These are phyloP conservation scores for Jaltomata sinuosa DNA, from an alignment of 257 asterid genomes.

Conservation along the genomic window DNA sequence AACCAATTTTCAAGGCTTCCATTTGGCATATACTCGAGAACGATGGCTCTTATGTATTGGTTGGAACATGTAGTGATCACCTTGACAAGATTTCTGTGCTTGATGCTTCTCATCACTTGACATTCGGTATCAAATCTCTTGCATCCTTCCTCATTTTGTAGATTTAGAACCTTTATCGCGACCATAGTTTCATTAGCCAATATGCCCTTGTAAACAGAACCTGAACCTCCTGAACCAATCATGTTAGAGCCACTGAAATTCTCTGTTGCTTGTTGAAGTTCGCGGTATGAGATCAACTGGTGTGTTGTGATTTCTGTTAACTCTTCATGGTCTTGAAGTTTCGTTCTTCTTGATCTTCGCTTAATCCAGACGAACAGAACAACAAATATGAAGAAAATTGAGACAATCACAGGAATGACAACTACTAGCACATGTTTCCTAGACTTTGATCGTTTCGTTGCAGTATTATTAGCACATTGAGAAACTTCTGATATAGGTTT, in stretches of 20 bases:
- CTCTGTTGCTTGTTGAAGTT: constrained; percentile 21
- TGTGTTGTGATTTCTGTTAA: neutral
- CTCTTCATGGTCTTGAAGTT: constrained; percentile 8
- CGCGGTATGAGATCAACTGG: constrained; percentile 11
- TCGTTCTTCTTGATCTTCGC: constrained; percentile 1
- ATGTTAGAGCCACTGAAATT: constrained; percentile 17
- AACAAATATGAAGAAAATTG: neutral
- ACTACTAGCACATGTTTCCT: neutral
- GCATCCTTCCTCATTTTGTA: constrained; percentile 5
- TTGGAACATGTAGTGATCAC: constrained; percentile 27
- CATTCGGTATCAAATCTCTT: constrained; percentile 25
- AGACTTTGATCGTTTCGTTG: neutral
- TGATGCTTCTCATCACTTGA: constrained; percentile 16
- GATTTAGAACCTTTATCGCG: constrained; percentile 26
- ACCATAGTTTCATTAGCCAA: constrained; percentile 13
- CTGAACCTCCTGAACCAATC: constrained; percentile 28
- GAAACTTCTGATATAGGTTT: constrained; percentile 1
- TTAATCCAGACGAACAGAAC: constrained; percentile 5
- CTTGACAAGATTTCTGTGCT: constrained; percentile 29
- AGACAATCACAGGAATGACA: constrained; percentile 8
- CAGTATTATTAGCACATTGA: neutral
- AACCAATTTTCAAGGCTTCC: constrained; percentile 29
- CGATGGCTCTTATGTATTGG: constrained; percentile 10
- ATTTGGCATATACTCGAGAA: constrained; percentile 31
- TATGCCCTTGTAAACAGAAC: constrained; percentile 22